phyloP scores from a whole-genome alignment of 352 stramenopile genomes.

The Chrysophaeum taylorii region DNA sequence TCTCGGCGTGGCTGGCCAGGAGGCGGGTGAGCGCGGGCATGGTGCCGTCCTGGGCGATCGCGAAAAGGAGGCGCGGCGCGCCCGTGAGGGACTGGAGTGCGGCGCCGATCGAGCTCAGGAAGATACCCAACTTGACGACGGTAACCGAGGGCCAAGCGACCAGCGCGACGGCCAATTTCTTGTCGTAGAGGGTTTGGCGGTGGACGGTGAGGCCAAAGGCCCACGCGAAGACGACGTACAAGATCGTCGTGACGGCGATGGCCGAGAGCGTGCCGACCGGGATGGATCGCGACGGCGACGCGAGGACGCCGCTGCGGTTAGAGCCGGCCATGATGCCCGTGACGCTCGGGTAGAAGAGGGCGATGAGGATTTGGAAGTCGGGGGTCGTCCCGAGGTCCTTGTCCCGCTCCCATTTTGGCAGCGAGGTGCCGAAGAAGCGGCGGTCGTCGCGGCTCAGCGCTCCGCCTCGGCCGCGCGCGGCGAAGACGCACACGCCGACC shows the following conservation, averaged over 20 bases:
- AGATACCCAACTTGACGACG: conserved; percentile 52
- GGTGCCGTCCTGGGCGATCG: conserved; percentile 50
- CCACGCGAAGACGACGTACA: conserved; percentile 50
- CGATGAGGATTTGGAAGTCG: conserved; percentile 47
- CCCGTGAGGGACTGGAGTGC: conserved; percentile 47
- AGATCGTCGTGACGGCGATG: conserved; percentile 42
- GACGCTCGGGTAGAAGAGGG: conserved; percentile 58
- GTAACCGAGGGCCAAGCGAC: conserved; percentile 49
- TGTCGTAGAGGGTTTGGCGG: conserved; percentile 45
- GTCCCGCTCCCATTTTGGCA: conserved; percentile 45
- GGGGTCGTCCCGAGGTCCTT: conserved; percentile 46
- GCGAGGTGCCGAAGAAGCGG: conserved; percentile 41
- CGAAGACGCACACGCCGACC: conserved; percentile 40
- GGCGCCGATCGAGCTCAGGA: conserved; percentile 44
- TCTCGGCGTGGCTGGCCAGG: too few relatives aligned
- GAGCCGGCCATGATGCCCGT: conserved; percentile 62
- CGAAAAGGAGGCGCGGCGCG: conserved; percentile 48
- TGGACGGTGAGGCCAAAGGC: conserved; percentile 47
- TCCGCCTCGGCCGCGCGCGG: conserved; percentile 25
- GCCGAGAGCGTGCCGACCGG: conserved; percentile 49
- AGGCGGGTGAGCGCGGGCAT: conserved; percentile 49
- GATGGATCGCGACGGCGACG: conserved; percentile 45
- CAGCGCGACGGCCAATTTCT: conserved; percentile 53
- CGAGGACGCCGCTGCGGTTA: conserved; percentile 45
- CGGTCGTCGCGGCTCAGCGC: conserved; percentile 27